Evolutionary conservation across 73 alveolate genomes (phyloP).

Genomic region (Tetrahymena thermophila): DNA sequence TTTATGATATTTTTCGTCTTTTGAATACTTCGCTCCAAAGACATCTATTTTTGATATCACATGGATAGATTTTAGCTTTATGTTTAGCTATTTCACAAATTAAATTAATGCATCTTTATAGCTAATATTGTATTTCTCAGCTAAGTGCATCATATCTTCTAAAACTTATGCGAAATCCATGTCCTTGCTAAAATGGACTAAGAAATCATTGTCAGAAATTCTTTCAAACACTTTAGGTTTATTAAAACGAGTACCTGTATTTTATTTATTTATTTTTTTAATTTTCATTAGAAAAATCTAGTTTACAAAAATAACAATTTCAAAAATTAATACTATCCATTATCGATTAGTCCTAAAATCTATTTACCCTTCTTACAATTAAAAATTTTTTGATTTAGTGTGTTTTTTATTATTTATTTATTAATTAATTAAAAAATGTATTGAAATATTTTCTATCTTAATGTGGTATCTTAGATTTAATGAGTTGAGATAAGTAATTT

Average conservation of each 20-base stretch:
- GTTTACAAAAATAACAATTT: too few relatives aligned
- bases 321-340: background rate
- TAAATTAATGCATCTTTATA: background rate
- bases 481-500: background rate
- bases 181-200: background rate
- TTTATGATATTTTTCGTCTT: background rate
- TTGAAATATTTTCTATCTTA: background rate
- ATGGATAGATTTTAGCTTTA: background rate
- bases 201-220: background rate
- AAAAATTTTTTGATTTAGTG: too few relatives aligned
- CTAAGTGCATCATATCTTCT: background rate
- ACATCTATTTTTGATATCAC: background rate
- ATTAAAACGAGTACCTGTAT: background rate
- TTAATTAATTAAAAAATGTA: too few relatives aligned
- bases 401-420: background rate
- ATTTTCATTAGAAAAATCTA: too few relatives aligned
- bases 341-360: background rate
- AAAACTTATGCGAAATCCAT: background rate
- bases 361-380: background rate
- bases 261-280: too few relatives aligned
- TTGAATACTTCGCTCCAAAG: background rate
- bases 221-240: background rate
- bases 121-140: background rate
- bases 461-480: background rate
- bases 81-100: background rate